Evolutionary conservation across 2,329 filamentous ascomycete species (phyloP), one percentile per base, ranked within the genome.

Genomic region (Septoria linicola): DNA sequence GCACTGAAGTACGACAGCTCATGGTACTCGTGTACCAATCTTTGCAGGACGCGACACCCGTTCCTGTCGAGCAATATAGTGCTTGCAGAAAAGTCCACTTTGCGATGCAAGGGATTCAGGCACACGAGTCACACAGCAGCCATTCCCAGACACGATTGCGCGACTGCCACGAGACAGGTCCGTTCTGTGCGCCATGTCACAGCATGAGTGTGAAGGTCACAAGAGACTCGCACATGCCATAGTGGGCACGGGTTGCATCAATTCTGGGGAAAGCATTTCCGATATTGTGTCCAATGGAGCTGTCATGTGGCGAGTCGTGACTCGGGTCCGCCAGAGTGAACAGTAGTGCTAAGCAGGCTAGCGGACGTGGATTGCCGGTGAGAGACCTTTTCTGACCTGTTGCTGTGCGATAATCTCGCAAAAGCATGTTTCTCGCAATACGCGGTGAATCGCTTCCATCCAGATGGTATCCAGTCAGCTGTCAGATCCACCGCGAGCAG

Each of bases 81-180:
- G 61, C 59, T 53, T 54, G 59, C 60, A 60, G 45, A 46, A 60
- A 56, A 54, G 47, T 57, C 60, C 61, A 61, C 53, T 42, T 34
- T 49, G 50, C 48, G 30, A 59, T 52, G 60, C 59, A 57, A 60
- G 57, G 55, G 51, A 51, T 49, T 39, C 49, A 40, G 31, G 23
- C 35, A 53, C 47, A 36, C 13, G 30, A 27, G 57, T 53, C 37
- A 46, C 43, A 55, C 55, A 49, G 17, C 41, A 41, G 40, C 23
- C 20, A 47, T 25, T 51, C 39, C 41, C 45, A 43, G 53, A 51
- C 51, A 47, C 48, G 51, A 51, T 51, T 53, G 56, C 58, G 46
- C 57, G 55, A 58, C 51, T 50, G 57, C 57, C 60, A 63, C 59
- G 58, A 60, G 59, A 59, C 49, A 40, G 23, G 19, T 34, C 32